Percentiles rank a stretch among this genome's conserved stretches.
Conservation (phyloP, 345 rosid species). For the Mangifera indica region DNA sequence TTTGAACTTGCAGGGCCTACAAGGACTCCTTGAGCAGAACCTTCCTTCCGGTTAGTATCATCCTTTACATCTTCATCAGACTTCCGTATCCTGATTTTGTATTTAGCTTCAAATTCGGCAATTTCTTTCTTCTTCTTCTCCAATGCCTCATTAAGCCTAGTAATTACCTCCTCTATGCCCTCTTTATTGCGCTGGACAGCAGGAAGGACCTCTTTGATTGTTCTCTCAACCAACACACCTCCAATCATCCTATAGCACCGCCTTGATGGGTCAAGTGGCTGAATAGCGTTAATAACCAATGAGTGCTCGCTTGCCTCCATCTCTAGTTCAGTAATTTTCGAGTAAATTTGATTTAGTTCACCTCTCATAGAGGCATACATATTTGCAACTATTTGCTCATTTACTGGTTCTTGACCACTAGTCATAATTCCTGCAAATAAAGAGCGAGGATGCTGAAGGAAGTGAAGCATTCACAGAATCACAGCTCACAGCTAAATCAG, state of each 20-base stretch:
- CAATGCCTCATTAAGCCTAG: slow-evolving; percentile 75
- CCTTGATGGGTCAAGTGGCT: slow-evolving; percentile 79
- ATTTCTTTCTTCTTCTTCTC: slow-evolving; percentile 83
- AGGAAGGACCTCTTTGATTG: slow-evolving; percentile 86
- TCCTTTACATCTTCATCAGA: slow-evolving; percentile 45
- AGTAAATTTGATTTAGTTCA: slow-evolving; percentile 85
- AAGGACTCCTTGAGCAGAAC: slow-evolving; percentile 93
- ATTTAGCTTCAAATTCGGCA: slow-evolving; percentile 73
- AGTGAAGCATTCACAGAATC: background rate
- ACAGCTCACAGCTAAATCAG: background rate
- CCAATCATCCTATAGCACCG: slow-evolving; percentile 93
- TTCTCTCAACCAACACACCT: slow-evolving; percentile 91
- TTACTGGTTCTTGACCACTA: slow-evolving; percentile 28
- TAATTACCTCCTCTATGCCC: slow-evolving; percentile 87
- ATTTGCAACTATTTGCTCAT: slow-evolving; percentile 76
- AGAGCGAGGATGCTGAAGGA: background rate
- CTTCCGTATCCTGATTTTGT: slow-evolving; percentile 82
- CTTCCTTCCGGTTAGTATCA: slow-evolving; percentile 63
- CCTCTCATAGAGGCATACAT: slow-evolving; percentile 63
- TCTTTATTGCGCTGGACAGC: slow-evolving; percentile 93
- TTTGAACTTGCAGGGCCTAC: slow-evolving; percentile 80
- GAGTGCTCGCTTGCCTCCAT: slow-evolving; percentile 93
- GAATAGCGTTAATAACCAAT: slow-evolving; percentile 78
- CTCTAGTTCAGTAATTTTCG: slow-evolving; percentile 92
- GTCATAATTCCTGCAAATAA: slow-evolving; percentile 3